phyloP scores from a whole-genome alignment of 306 rosid species.

The Cyamopsis tetragonoloba region DNA sequence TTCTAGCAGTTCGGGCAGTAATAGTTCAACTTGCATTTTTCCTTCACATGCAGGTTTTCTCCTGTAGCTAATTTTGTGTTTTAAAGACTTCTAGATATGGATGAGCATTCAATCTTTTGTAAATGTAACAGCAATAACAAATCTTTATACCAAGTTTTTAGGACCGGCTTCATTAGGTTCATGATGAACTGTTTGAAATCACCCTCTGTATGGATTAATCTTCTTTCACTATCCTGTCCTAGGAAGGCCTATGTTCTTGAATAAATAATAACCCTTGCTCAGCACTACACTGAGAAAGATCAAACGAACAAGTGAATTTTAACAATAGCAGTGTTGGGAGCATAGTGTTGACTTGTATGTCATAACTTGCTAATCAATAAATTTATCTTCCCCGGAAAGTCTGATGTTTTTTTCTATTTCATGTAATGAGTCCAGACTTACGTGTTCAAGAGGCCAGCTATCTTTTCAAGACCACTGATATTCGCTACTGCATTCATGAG shows the following conservation, averaged over 20 bases:
- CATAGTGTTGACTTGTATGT: not conserved
- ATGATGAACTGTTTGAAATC: conserved; percentile 13
- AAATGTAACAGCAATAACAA: not conserved
- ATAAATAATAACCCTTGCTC: conserved; percentile 14
- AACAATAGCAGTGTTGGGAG: not conserved
- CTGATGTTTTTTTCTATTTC: conserved; percentile 29
- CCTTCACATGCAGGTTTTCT: conserved; percentile 84
- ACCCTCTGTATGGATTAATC: not conserved
- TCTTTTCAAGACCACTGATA: conserved; percentile 71
- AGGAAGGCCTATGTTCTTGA: not conserved
- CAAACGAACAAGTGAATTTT: not conserved
- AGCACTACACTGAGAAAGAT: not conserved
- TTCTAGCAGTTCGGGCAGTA: conserved; percentile 91
- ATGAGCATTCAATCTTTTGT: conserved; percentile 13
- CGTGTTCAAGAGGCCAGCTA: conserved; percentile 75
- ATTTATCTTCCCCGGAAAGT: conserved; percentile 12
- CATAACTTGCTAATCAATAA: not conserved
- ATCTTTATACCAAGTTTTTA: conserved; percentile 11
- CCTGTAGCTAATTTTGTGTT: not conserved
- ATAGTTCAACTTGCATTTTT: conserved; percentile 97
- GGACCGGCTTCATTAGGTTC: not conserved
- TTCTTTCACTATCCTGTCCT: not conserved
- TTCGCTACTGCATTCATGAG: conserved; percentile 96
- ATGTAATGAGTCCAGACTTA: conserved; percentile 53
- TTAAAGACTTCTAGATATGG: not conserved